phyloP scores from a whole-genome alignment of 148 eudicot genomes.

The Camellia japonica region DNA sequence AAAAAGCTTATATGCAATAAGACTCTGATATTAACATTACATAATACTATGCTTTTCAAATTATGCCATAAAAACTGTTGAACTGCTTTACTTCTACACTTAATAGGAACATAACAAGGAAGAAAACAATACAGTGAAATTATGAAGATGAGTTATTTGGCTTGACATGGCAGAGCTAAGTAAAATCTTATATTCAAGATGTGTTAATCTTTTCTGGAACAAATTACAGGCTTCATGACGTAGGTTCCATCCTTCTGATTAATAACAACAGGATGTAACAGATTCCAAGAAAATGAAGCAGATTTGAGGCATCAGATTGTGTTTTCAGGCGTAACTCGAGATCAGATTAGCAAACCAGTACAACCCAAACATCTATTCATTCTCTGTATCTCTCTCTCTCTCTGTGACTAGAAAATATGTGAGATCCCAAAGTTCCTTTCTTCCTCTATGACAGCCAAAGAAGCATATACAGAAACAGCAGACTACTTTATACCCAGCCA shows the following conservation, averaged over 20 bases:
- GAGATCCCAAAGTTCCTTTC: neutral
- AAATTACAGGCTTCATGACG: neutral
- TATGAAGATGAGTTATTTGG: neutral
- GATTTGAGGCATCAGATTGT: neutral
- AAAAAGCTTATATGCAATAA: too few relatives aligned
- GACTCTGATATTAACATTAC: too few relatives aligned
- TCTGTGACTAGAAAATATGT: neutral
- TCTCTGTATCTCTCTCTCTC: too few relatives aligned
- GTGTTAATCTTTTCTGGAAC: neutral
- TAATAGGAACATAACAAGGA: neutral
- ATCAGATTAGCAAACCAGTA: neutral
- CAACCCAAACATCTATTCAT: neutral
- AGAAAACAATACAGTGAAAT: neutral
- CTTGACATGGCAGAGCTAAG: neutral
- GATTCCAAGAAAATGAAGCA: neutral
- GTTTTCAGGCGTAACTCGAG: neutral
- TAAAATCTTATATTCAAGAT: neutral
- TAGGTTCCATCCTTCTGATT: too few relatives aligned
- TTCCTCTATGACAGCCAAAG: neutral
- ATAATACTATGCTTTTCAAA: too few relatives aligned
- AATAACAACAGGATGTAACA: too few relatives aligned
- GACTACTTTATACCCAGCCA: neutral
- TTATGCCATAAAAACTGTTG: too few relatives aligned
- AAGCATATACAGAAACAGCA: neutral
- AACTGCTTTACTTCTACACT: neutral